Percentiles rank a stretch among this genome's conserved stretches.
phyloP scores from a whole-genome alignment of 148 eudicot species.

The Rhododendron ferrugineum region DNA sequence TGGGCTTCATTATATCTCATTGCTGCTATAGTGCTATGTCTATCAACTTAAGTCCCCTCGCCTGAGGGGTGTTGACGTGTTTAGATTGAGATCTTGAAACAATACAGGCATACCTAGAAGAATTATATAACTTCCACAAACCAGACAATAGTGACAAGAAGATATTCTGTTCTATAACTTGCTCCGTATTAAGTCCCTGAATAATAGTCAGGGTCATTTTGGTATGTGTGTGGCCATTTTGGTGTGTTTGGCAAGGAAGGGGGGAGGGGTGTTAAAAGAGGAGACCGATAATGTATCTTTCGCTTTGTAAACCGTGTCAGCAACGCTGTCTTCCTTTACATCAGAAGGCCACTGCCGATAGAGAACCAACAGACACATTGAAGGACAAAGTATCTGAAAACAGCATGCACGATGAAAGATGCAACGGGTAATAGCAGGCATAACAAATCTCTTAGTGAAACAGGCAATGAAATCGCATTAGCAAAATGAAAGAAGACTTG shows the following conservation, averaged over 20 bases:
- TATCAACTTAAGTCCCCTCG: neutral
- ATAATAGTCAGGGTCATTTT: neutral
- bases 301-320: neutral
- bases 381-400: neutral
- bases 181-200: neutral
- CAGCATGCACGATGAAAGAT: neutral
- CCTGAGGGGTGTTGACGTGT: neutral
- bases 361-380: neutral
- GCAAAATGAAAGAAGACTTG: slow-evolving; percentile 11
- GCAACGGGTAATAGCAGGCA: neutral
- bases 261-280: neutral
- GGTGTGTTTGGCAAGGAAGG: neutral
- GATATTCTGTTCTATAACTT: neutral
- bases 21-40: neutral
- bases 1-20: neutral
- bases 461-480: slow-evolving; percentile 5
- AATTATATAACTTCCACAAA: neutral
- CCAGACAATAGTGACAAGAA: neutral
- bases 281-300: neutral
- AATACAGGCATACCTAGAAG: neutral
- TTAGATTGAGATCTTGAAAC: neutral
- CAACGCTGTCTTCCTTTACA: neutral
- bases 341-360: neutral
- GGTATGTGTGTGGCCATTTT: no score
- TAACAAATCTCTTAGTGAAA: neutral